Base-by-base conservation (phyloP, 208 protist species). In the Angomonas deanei region DNA sequence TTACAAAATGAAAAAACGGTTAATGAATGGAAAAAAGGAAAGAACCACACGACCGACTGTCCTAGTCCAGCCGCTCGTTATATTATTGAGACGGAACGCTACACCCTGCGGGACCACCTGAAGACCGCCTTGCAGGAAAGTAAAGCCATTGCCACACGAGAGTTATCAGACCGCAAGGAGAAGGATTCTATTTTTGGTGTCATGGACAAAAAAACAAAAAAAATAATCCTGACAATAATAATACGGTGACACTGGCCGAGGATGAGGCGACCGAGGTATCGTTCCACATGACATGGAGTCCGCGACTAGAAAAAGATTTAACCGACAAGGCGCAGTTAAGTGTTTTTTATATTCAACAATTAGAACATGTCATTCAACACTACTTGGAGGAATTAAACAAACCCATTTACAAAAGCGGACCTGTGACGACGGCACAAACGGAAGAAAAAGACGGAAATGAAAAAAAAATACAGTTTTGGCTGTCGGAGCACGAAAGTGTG, bases 291-390 rank as follows among this genome's bases (percentile, higher is more conserved):
- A 82, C 76, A 0, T 68, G 50, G 50, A 56, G 50, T 28, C 50
- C 77, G 17, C 61, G 24, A n/a, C 68, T 94, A n/a, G 58, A 70
- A 34, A 50, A 68, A 0, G 82, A 91, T 21, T 28, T 94, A 11
- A 60, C 78, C 26, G 74, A 73, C 34, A 91, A 91, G 76, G 84
- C 82, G 19, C 82, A 86, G 57, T 70, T 94, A 5, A 69, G 70
- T 33, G 77, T 74, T 4, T 78, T 90, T 65, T 94, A 92, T 57
- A 82, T 91, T 17, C 23, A 67, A 17, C 61, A 78, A 0, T 60
- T 94, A 31, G 81, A 88, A 61, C 70, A 73, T 0, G 61, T 76
- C 28, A 72, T 91, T 23, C 42, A 58, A 3, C 27, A 76, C 50
- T 68, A 88, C 53, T 49, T 77, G 1, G 67, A 65, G 39, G 50